Evolutionary conservation across 805 yeast genomes (phyloP).

Genomic region (Teunomyces funiuensis): DNA sequence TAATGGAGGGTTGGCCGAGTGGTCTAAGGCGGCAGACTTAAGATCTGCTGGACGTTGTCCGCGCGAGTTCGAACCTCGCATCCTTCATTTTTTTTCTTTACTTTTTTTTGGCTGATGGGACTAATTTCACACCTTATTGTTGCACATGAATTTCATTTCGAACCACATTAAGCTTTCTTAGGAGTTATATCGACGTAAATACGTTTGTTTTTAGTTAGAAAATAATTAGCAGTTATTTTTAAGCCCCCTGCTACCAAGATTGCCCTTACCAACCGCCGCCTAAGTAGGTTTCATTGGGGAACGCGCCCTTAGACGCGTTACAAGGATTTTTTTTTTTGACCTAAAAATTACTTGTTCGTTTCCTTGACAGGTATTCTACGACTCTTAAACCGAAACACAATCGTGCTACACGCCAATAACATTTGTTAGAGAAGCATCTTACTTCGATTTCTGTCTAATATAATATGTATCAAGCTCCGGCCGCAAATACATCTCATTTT

Average conservation of each 20-base stretch:
- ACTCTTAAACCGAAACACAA: conserved; percentile 1
- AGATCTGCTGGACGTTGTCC: conserved; percentile 47
- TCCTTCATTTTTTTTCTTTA: conserved; percentile 36
- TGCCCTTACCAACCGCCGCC: background rate
- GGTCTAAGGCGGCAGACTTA: conserved; percentile 50
- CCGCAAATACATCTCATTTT: conserved; percentile 16
- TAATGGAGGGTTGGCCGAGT: conserved; percentile 49
- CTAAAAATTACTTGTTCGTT: conserved; percentile 1
- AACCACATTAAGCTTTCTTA: no score
- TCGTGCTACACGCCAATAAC: background rate
- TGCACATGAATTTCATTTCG: no score
- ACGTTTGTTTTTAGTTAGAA: no score
- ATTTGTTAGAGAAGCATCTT: background rate
- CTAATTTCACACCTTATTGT: no score
- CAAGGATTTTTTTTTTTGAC: background rate
- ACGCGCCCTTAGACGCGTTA: conserved; percentile 6
- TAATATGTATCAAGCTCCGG: conserved; percentile 10
- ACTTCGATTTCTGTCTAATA: no score
- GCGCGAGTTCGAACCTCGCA: conserved; percentile 51
- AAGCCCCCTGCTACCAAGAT: no score
- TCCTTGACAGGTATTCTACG: conserved; percentile 1
- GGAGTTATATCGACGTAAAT: no score
- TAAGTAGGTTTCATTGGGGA: background rate
- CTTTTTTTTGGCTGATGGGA: background rate
- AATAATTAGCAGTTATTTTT: no score